Conservation (phyloP, 208 protist species). For the Wallacemonas collosoma region DNA sequence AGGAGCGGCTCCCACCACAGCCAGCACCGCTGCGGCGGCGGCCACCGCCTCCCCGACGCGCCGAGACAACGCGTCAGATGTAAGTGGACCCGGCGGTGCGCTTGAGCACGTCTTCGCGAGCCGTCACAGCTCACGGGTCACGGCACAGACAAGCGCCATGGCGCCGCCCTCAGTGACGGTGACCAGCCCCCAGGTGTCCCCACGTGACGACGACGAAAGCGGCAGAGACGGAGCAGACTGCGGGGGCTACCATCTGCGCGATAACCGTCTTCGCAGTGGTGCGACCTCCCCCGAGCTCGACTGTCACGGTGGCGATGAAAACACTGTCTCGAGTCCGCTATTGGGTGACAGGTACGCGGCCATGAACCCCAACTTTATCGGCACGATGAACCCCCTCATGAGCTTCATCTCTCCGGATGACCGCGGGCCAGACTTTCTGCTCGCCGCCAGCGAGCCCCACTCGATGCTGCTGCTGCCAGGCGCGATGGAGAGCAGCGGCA, state of each 20-base stretch:
- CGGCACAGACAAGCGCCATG: neutral
- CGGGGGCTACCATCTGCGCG: too few species aligned
- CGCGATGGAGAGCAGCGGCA: neutral
- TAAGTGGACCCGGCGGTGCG: too few species aligned
- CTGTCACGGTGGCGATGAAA: neutral
- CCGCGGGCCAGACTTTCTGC: neutral
- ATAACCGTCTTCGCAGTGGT: too few species aligned
- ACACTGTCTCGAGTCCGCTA: neutral
- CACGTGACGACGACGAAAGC: neutral
- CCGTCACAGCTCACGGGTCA: neutral
- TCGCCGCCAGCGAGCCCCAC: constrained; percentile 9
- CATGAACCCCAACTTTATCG: constrained; percentile 14
- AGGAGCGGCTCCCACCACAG: too few species aligned
- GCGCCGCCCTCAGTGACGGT: constrained; percentile 4
- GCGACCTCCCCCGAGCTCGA: too few species aligned
- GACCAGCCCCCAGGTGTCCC: neutral
- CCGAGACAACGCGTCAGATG: too few species aligned
- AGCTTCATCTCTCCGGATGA: constrained; percentile 15
- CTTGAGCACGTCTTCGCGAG: too few species aligned
- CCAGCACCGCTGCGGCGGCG: too few species aligned
- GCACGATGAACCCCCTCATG: constrained; percentile 4
- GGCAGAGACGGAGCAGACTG: neutral
- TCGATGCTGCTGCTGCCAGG: neutral
- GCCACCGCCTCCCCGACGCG: too few species aligned
- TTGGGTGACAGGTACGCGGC: constrained; percentile 5